A percentile compares a stretch with the other conserved stretches of the same genome.
Evolutionary conservation across 2,329 filamentous ascomycete genomes (phyloP).

Genomic region (Pseudogymnoascus verrucosus): DNA sequence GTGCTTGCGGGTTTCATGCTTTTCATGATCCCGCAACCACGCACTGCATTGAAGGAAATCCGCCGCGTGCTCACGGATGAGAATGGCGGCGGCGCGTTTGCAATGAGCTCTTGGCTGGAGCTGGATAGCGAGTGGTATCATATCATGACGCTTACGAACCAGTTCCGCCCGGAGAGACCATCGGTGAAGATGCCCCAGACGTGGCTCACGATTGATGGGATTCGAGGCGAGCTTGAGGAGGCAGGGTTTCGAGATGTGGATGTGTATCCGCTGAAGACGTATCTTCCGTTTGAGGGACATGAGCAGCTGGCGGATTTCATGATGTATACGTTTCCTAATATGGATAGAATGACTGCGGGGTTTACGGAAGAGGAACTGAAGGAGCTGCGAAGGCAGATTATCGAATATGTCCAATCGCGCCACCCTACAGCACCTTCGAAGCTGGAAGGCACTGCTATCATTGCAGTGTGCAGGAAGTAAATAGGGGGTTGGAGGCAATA

Average conservation of each 20-base stretch:
- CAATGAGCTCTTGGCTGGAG: constrained; percentile 5
- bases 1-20: neutral
- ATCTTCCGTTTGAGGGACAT: constrained; percentile 11
- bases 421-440: neutral
- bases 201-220: constrained; percentile 9
- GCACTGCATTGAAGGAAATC: neutral
- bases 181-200: neutral
- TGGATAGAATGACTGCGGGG: constrained; percentile 6
- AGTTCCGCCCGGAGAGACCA: neutral
- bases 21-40: neutral
- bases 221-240: constrained; percentile 8
- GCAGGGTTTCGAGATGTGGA: constrained; percentile 9
- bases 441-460: constrained; percentile 8
- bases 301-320: neutral
- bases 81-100: neutral
- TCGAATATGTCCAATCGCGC: neutral
- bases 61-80: neutral
- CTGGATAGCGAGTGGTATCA: constrained; percentile 6
- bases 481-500: neutral
- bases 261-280: constrained; percentile 5
- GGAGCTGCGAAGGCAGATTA: constrained; percentile 1
- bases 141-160: neutral
- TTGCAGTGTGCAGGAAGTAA: constrained; percentile 12
- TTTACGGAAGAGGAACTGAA: neutral
- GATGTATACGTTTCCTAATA: constrained; percentile 4